These are phyloP conservation scores for Fusarium compactum DNA, from an alignment of 2,329 filamentous ascomycete species.

Conservation along the genomic window DNA sequence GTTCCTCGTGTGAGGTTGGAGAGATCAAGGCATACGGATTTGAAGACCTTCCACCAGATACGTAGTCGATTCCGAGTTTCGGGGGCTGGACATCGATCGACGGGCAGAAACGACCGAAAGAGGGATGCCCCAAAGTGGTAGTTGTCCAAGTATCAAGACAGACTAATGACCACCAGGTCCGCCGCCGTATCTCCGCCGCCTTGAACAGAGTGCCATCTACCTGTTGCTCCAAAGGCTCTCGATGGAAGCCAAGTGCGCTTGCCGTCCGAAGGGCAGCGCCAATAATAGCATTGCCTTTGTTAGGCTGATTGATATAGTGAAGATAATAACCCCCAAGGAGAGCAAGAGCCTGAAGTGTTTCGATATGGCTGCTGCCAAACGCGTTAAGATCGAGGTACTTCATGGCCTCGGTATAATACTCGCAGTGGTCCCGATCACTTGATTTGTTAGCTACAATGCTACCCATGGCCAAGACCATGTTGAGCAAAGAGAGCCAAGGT, in stretches of 20 bases:
- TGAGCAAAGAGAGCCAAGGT: constrained; percentile 7
- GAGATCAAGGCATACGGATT: no score
- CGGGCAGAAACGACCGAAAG: constrained; percentile 9
- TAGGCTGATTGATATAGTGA: constrained; percentile 16
- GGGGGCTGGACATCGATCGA: constrained; percentile 9
- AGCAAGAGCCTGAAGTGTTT: constrained; percentile 10
- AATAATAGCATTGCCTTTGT: constrained; percentile 15
- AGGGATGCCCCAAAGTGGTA: background rate
- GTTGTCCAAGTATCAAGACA: constrained; percentile 5
- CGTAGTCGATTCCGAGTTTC: background rate
- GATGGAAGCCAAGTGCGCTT: constrained; percentile 9
- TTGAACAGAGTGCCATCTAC: background rate
- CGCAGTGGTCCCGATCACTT: constrained; percentile 1
- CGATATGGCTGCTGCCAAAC: constrained; percentile 9
- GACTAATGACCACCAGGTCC: constrained; percentile 10
- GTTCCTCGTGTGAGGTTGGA: background rate
- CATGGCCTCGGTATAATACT: constrained; percentile 11
- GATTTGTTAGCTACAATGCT: constrained; percentile 10
- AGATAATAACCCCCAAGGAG: constrained; percentile 7
- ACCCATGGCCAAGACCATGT: constrained; percentile 13
- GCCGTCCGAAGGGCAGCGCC: constrained; percentile 16
- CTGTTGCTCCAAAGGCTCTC: constrained; percentile 1
- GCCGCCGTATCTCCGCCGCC: background rate
- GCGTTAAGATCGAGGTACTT: background rate
- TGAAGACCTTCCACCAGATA: no score